Base-by-base conservation (phyloP, 192 early-diverging fungal species). In the Phycomyces nitens region DNA sequence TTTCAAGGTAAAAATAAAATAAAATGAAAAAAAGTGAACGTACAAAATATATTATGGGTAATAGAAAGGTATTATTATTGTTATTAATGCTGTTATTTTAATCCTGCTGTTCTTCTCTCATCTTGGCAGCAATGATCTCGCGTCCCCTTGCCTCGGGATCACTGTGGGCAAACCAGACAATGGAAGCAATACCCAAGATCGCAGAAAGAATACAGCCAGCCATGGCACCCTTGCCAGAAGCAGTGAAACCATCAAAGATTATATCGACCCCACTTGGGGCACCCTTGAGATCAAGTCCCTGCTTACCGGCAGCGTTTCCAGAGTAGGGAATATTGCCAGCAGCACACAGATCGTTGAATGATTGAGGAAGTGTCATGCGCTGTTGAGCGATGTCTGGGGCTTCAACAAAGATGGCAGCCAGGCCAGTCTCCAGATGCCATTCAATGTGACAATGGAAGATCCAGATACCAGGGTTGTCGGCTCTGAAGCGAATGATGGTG, bases 361-460 rank as follows among this genome's bases (percentile, higher is more conserved):
- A 58, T 59, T 82, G 74, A 21, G 86, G 86, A 42, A 88, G 78
- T 10, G 60, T 53, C 58, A 82, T 64, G 18, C 68, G 70, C 62
- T 79, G 20, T 62, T 84, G 82, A 66, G 84, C 80, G 22, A 81
- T 55, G 41, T 83, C 83, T 15, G 91, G 89, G n/a, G 87, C 87
- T 74, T 89, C 89, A 53, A 93, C 69, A 64, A 93, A 67, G 7
- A 80, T 74, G 53, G 83, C 82, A 26, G 81, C 86, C 43, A 95
- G 80, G 42, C 93, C 93, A 54, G 84, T 74, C 60, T 83, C 78
- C 54, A 91, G 41, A 66, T 89, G 85, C 84, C 87, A 89, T 62
- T 89, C 83, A 60, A 92, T 88, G 66, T 94, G 94, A 76, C 94
- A 96, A 76, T 94, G 94, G 80, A 93, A 83, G 55, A 90, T 70